These are phyloP conservation scores for Candida corydali DNA, from an alignment of 805 yeast genomes.

Conservation along the genomic window DNA sequence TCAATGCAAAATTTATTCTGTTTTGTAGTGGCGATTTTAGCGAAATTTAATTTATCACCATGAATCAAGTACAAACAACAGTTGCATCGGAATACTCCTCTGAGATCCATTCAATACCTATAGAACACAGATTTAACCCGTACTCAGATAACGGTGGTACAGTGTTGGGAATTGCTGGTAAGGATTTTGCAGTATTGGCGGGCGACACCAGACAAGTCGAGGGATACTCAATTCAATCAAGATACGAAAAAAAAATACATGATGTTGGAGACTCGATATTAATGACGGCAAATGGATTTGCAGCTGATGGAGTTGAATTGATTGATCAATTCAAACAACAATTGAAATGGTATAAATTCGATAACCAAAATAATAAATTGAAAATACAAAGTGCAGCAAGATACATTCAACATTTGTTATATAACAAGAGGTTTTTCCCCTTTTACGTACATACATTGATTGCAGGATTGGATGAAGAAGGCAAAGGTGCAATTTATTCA, in stretches of 20 bases:
- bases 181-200: conserved; percentile 93
- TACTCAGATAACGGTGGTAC: conserved; percentile 97
- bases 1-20: neutral
- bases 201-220: conserved; percentile 98
- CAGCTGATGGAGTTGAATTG: conserved; percentile 90
- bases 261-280: conserved; percentile 83
- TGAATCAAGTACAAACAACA: conserved; percentile 31
- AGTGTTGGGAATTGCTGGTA: conserved; percentile 94
- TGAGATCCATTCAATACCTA: conserved; percentile 55
- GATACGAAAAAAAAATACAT: conserved; percentile 87
- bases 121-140: conserved; percentile 90
- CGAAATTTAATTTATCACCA: neutral
- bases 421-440: conserved; percentile 94
- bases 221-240: conserved; percentile 89
- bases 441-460: conserved; percentile 92
- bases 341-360: conserved; percentile 89
- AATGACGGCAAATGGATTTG: conserved; percentile 92
- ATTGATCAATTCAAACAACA: conserved; percentile 67
- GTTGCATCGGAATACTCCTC: conserved; percentile 65
- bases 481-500: conserved; percentile 92
- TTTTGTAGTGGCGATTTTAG: conserved; percentile 9
- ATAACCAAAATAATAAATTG: conserved; percentile 68
- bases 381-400: conserved; percentile 77
- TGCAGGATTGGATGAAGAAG: conserved; percentile 89
- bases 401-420: conserved; percentile 81